Evolutionary conservation across 1,139 yeast genomes (phyloP).

Genomic region (Zygosaccharomyces pseudobailii): DNA sequence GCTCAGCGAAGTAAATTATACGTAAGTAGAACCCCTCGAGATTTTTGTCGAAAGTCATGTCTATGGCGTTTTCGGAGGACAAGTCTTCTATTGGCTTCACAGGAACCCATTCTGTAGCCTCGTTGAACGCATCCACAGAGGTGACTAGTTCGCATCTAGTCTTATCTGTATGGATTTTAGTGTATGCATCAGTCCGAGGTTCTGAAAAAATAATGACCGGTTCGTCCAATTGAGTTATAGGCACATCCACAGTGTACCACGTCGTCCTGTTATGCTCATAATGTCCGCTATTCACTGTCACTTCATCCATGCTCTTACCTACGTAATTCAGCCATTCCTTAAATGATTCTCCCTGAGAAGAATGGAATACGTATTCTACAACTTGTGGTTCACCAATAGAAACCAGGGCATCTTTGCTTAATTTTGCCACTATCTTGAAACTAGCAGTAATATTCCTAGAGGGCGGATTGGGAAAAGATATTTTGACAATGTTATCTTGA

Average conservation of each 20-base stretch:
- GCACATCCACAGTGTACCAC: constrained; percentile 30
- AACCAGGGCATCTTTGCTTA: constrained; percentile 16
- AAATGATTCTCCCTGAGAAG: constrained; percentile 20
- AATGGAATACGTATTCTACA: constrained; percentile 20
- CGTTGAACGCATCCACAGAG: constrained; percentile 23
- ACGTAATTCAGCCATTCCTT: constrained; percentile 18
- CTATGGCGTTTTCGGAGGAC: constrained; percentile 21
- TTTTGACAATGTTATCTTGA: not conserved
- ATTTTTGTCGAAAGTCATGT: constrained; percentile 18
- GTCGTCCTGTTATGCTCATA: constrained; percentile 21
- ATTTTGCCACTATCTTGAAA: constrained; percentile 25
- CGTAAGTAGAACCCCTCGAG: constrained; percentile 28
- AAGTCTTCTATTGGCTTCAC: constrained; percentile 22
- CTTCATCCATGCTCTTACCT: constrained; percentile 14
- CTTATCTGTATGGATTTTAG: constrained; percentile 13
- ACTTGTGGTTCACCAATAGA: constrained; percentile 16
- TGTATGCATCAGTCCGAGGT: constrained; percentile 12
- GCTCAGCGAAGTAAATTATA: constrained; percentile 20
- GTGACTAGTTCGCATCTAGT: constrained; percentile 25
- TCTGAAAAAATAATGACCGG: constrained; percentile 22
- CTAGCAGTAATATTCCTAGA: constrained; percentile 16
- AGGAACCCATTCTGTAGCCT: constrained; percentile 21
- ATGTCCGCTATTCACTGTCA: constrained; percentile 26
- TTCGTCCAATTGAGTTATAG: constrained; percentile 16
- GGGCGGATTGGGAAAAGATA: not conserved